Base-by-base conservation (phyloP, 371 early-diverging fungal species). In the Rozella allomycis region DNA sequence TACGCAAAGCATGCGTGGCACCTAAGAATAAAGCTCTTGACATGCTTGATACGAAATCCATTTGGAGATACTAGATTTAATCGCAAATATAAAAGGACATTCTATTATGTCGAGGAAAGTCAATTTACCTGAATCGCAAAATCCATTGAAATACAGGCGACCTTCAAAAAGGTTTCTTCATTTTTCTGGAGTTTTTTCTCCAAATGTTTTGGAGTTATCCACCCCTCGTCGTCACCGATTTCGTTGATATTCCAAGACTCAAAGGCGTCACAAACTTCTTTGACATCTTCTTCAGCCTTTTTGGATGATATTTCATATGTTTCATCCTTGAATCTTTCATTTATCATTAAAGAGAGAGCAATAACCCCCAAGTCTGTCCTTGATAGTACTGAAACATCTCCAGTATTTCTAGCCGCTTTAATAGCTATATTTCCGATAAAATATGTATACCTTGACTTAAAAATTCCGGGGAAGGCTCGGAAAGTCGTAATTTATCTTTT, bases 81-180 rank as follows among this genome's bases (percentile, higher is more conserved):
- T 25, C 74, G 68, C 81, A 90, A 82, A 53, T 85, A 83, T 32
- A 94, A 55, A 28, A 90, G 47, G 9, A 90, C 84, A 54, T 88
- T 90, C 67, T 54, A 26, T 22, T 17, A 9, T 28, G 19, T 17
- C 25, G n/a, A 16, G 2, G 17, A 7, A 25, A 12, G 23, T 22
- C 17, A 5, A 21, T 30, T 37, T 39, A 69, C 71, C 56, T 90
- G 93, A 84, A 91, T 82, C 12, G 93, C 87, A 50, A 78, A 94
- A 64, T 94, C 94, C 3, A 67, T 51, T 0, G 93, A 84, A 40
- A 82, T 76, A 53, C 88, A 90, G 7, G 79, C 87, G 3, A 87
- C 88, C 17, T 55, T 50, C 41, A 73, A 54, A 10, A 41, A 28
- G 20, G 49, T 42, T 8, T 18, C 2, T 16, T 41, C 30, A 26